These are phyloP conservation scores for Phytopythium helicoides DNA, from an alignment of 352 stramenopile species.

Conservation along the genomic window DNA sequence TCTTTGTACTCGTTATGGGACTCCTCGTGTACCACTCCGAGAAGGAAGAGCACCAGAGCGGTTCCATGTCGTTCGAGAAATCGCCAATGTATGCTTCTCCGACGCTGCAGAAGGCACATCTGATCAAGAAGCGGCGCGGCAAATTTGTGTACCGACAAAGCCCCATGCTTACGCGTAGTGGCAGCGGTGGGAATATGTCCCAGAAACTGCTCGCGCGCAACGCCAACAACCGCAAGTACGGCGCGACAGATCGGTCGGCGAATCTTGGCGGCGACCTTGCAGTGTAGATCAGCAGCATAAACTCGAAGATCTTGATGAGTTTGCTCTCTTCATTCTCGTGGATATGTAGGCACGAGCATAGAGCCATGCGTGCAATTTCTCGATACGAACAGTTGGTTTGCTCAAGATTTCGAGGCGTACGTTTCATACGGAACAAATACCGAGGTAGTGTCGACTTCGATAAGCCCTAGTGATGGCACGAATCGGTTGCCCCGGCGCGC, in stretches of 20 bases:
- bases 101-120: slow-evolving; percentile 77
- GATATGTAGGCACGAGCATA: no score
- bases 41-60: slow-evolving; percentile 73
- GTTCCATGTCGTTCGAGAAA: slow-evolving; percentile 67
- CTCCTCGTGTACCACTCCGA: slow-evolving; percentile 87
- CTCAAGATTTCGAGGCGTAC: no score
- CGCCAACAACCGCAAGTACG: slow-evolving; percentile 48
- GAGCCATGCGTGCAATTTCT: no score
- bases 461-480: slow-evolving; percentile 41
- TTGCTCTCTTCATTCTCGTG: no score
- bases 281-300: background rate
- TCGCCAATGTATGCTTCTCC: slow-evolving; percentile 86
- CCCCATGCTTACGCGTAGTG: slow-evolving; percentile 56
- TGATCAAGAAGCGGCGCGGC: slow-evolving; percentile 78
- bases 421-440: no score
- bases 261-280: background rate
- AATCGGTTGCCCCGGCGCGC: slow-evolving; percentile 36
- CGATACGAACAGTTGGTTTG: no score
- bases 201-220: slow-evolving; percentile 58
- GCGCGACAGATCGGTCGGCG: slow-evolving; percentile 23
- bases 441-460: slow-evolving; percentile 5
- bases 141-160: slow-evolving; percentile 86
- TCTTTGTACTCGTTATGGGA: slow-evolving; percentile 86
- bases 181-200: slow-evolving; percentile 43
- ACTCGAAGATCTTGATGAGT: no score